Evolutionary conservation across 805 yeast species (phyloP).

Genomic region (Hanseniaspora vineae): DNA sequence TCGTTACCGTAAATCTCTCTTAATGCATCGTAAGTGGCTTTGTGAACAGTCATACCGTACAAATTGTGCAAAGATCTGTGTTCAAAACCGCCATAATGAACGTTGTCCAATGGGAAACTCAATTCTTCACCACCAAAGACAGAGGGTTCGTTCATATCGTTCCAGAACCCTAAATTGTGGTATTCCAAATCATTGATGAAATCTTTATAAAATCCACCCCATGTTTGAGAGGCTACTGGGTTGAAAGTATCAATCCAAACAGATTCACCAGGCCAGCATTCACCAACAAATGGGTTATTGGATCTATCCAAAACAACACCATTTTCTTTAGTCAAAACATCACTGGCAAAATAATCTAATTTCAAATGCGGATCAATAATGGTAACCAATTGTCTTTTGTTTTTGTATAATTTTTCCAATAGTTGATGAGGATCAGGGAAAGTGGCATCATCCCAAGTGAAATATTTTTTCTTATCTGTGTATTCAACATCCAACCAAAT

Average conservation of each 20-base stretch:
- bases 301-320: constrained; percentile 34
- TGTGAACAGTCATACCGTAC: constrained; percentile 69
- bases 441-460: constrained; percentile 70
- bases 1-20: constrained; percentile 34
- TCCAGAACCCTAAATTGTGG: constrained; percentile 80
- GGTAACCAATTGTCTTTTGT: constrained; percentile 71
- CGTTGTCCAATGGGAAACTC: constrained; percentile 64
- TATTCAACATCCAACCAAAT: constrained; percentile 95
- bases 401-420: constrained; percentile 48
- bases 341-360: constrained; percentile 51
- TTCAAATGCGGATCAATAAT: constrained; percentile 91
- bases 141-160: constrained; percentile 97
- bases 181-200: constrained; percentile 30
- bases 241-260: constrained; percentile 83
- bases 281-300: constrained; percentile 55
- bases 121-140: constrained; percentile 94
- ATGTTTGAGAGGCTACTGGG: constrained; percentile 35
- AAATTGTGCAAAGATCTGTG: constrained; percentile 85
- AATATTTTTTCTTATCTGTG: constrained; percentile 73
- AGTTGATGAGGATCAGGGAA: constrained; percentile 68
- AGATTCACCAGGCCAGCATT: constrained; percentile 97
- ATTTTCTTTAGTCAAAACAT: constrained; percentile 29
- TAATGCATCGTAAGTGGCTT: constrained; percentile 64
- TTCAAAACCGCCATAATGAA: constrained; percentile 75
- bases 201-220: constrained; percentile 43